These are phyloP conservation scores for Suaeda aralocaspica DNA, from an alignment of 148 eudicot genomes.

Conservation along the genomic window DNA sequence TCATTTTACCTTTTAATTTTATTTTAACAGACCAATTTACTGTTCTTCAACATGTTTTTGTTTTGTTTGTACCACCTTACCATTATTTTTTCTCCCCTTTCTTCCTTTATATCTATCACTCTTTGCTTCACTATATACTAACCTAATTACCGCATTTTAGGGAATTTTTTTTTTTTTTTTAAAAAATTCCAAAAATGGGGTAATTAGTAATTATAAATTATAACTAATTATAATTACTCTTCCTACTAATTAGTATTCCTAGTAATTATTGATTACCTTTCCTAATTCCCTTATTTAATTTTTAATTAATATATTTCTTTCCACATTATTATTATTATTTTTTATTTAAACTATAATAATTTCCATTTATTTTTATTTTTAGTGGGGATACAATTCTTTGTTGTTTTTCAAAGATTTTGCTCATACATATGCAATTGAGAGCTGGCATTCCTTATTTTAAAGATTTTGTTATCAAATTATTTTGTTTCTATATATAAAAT, in stretches of 20 bases:
- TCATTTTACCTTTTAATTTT: not conserved
- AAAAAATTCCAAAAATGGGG: not conserved
- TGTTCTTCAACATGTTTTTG: not conserved
- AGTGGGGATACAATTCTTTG: conserved; percentile 8
- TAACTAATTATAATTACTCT: not conserved
- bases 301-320: not conserved
- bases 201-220: no score
- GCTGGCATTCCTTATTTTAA: conserved; percentile 25
- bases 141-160: not conserved
- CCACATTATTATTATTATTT: no score
- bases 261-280: not conserved
- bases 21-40: conserved; percentile 2
- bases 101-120: no score
- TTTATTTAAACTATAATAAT: not conserved
- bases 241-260: not conserved
- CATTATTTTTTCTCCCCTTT: no score
- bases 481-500: not conserved
- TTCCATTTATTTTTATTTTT: not conserved
- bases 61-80: no score
- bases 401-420: conserved; percentile 17
- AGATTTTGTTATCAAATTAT: conserved; percentile 1
- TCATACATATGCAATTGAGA: conserved; percentile 16
- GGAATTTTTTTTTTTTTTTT: not conserved
- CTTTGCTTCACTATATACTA: no score
- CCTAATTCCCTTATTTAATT: not conserved